Evolutionary conservation across 352 stramenopile species (phyloP).

Genomic region (Phytopythium aichiense): DNA sequence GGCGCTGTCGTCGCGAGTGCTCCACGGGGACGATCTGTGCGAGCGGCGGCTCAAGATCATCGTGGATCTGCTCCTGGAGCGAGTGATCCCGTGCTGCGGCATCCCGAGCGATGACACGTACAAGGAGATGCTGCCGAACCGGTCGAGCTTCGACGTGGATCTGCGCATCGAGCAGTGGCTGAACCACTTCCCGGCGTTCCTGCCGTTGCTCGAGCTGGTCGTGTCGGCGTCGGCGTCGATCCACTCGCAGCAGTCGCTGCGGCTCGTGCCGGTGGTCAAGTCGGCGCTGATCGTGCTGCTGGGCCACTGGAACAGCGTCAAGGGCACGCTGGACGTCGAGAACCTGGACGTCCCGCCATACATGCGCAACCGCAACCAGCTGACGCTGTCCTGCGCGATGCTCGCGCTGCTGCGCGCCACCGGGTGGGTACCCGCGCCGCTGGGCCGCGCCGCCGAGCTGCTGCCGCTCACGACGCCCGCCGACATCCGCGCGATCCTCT

Average conservation of each 20-base stretch:
- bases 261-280: slow-evolving; percentile 72
- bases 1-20: slow-evolving; percentile 1
- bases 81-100: slow-evolving; percentile 70
- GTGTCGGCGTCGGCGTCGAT: slow-evolving; percentile 36
- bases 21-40: slow-evolving; percentile 28
- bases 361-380: slow-evolving; percentile 71
- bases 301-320: slow-evolving; percentile 82
- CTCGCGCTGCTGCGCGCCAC: slow-evolving; percentile 54
- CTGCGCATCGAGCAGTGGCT: slow-evolving; percentile 81
- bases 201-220: slow-evolving; percentile 46
- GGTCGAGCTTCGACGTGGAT: slow-evolving; percentile 79
- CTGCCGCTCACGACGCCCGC: slow-evolving; percentile 59
- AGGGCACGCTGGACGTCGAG: slow-evolving; percentile 51
- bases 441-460: slow-evolving; percentile 52
- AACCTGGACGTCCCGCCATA: slow-evolving; percentile 81
- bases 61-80: slow-evolving; percentile 69
- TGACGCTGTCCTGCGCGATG: slow-evolving; percentile 60
- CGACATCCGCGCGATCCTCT: slow-evolving; percentile 75
- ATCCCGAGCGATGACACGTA: slow-evolving; percentile 76
- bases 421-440: slow-evolving; percentile 51
- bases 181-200: slow-evolving; percentile 74
- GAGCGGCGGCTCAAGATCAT: slow-evolving; percentile 54
- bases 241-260: slow-evolving; percentile 39
- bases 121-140: slow-evolving; percentile 80
- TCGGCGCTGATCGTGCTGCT: slow-evolving; percentile 67